Base-by-base conservation (phyloP, 2,329 filamentous ascomycete genomes). In the Aspergillus brunneoviolaceus region DNA sequence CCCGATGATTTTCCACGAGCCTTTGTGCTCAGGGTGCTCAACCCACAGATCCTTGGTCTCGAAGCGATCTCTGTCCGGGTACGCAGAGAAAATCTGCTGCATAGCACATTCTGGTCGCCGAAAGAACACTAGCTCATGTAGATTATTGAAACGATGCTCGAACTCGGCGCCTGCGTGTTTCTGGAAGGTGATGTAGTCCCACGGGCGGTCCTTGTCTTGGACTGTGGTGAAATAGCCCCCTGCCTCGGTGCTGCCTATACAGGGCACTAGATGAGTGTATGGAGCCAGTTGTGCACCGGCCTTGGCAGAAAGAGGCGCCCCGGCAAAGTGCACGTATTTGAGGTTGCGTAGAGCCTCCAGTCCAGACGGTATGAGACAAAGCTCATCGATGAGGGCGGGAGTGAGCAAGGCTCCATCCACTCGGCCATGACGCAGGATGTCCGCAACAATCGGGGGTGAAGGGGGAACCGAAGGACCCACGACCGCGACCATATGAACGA, bases 1-100 rank as follows among this genome's bases (percentile, higher is more conserved):
- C 39, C 65, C 68, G 47, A 69, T 62, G 29, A 72, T 68, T 31
- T 69, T 69, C 69, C 69, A 72, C 10, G 67, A 35, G 2, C 63
- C 64, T n/a, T 65, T 65, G 10, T 67, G 59, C 6, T 61, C 45
- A 2, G 69, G 67, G 42, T 72, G 67, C 11, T 68, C 61, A 3
- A 62, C 42, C 63, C 63, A 71, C 2, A 71, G 55, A 48, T 72
- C 69, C 9, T 66, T 69, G 0, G 69, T 70, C 12, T 60, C 63
- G 47, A 67, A 71, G 3, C 61, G 53, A 4, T 63, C 59, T 4
- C 25, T 49, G 19, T 67, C 60, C 5, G 69, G 65, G 47, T 67
- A 69, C 0, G 65, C 54, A 1, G 52, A 52, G 59, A 71, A 69
- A 11, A 69, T 69, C 12, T 58, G 59, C 50, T 69, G 63, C 21